Base-by-base conservation (phyloP, 148 eudicot genomes). In the Rhododendron griersonianum region DNA sequence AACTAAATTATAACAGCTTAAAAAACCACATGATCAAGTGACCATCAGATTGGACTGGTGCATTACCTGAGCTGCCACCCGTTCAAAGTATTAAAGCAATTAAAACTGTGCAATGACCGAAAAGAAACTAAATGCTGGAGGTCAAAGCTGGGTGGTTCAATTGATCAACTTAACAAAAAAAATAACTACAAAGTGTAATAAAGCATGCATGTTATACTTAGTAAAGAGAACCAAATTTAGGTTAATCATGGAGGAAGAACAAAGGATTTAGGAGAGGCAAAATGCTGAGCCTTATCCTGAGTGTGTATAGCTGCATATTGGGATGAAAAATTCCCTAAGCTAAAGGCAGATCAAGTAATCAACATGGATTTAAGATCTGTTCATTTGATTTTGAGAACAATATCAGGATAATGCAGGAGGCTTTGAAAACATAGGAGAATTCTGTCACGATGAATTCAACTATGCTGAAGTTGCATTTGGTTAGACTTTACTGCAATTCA, bases 331-430 rank as follows among this genome's bases (percentile, higher is more conserved):
- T 28, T 18, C 83, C 83, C 57, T 16, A 80, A 48, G 44, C 65
- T 53, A 28, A 50, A 80, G 83, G 61, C 30, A 30, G 82, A 50
- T 80, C 23, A 80, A 80, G 30, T 45, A 78, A 78, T 48, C 51
- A 78, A 81, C 28, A 57, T 81, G 45, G 67, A 7, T 45, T 50
- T 55, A 28, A 53, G 83, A 81, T 33, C 37, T 30, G 16, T 35
- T 80, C 69, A 81, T 35, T 57, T 67, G 74, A 59, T 28, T 67
- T 67, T 81, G 71, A 81, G 28, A 81, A 80, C 63, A 57, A 35
- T 37, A 81, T 53, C 45, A 81, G 7, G 71, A 55, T 21, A 57
- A 81, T 19, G 63, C 71, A 81, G 30, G 47, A 57, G 45, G 44
- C 19, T 53, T 53, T 30, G 65, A 30, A 51, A 51, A 19, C 21